phyloP scores from a whole-genome alignment of 345 rosid genomes.

The Abelmoschus esculentus region DNA sequence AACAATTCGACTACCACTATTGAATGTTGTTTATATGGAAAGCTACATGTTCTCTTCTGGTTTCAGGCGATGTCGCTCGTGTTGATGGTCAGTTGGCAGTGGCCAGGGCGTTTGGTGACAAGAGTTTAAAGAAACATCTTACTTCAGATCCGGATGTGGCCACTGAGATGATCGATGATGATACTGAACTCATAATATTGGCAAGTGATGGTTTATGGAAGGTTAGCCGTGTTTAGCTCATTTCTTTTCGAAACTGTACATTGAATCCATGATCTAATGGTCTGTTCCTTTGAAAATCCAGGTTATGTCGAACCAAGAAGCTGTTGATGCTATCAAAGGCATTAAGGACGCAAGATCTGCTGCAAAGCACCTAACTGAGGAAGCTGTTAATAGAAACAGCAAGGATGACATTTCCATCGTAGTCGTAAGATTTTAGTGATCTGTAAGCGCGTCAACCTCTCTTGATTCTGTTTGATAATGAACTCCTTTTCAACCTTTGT shows the following conservation, averaged over 20 bases:
- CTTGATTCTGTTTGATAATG: background rate
- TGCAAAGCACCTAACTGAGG: slow-evolving; percentile 75
- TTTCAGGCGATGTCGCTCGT: slow-evolving; percentile 81
- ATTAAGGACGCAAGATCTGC: slow-evolving; percentile 71
- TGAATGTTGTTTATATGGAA: background rate
- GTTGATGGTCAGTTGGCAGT: slow-evolving; percentile 94
- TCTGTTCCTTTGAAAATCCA: slow-evolving; percentile 8
- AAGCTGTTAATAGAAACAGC: slow-evolving; percentile 64
- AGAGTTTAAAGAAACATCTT: slow-evolving; percentile 76
- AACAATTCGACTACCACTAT: background rate
- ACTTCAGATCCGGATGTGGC: slow-evolving; percentile 79
- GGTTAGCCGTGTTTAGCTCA: slow-evolving; percentile 27
- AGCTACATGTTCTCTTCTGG: background rate
- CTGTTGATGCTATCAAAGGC: slow-evolving; percentile 44
- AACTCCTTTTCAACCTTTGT: background rate
- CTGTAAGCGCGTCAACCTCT: slow-evolving; percentile 2
- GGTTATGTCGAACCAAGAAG: slow-evolving; percentile 94
- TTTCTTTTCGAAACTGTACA: background rate
- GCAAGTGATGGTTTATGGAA: slow-evolving; percentile 96
- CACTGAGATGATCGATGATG: slow-evolving; percentile 49
- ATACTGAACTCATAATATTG: slow-evolving; percentile 60
- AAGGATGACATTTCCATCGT: slow-evolving; percentile 81
- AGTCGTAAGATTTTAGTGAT: slow-evolving; percentile 64
- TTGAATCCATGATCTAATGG: background rate
- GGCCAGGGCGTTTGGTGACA: slow-evolving; percentile 95